phyloP scores from a whole-genome alignment of 371 early-diverging fungal species.

The Zychaea mexicana region DNA sequence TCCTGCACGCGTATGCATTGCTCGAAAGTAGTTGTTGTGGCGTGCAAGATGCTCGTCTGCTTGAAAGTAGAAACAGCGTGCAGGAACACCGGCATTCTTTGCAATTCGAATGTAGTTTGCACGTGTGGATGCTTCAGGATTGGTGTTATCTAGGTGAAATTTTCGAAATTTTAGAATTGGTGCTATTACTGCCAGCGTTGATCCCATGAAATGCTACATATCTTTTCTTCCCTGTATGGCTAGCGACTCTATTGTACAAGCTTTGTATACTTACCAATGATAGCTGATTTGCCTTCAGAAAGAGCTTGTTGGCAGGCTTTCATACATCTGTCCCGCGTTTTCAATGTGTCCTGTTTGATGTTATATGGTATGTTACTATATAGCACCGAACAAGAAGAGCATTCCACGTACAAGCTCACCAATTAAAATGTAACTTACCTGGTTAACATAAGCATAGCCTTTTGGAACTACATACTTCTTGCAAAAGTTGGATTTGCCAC shows the following conservation, averaged over 20 bases:
- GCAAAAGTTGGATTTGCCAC: constrained; percentile 86
- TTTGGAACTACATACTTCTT: constrained; percentile 57
- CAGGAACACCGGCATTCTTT: constrained; percentile 51
- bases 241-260: neutral
- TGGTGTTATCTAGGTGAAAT: constrained; percentile 82
- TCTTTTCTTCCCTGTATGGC: neutral
- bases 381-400: neutral
- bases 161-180: no score
- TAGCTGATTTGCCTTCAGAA: constrained; percentile 54
- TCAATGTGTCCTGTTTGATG: constrained; percentile 63
- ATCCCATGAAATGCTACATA: no score
- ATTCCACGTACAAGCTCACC: no score
- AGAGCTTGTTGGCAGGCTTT: constrained; percentile 56
- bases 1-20: constrained; percentile 16
- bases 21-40: constrained; percentile 82
- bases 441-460: constrained; percentile 81
- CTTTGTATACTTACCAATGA: constrained; percentile 49
- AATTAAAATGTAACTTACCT: no score
- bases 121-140: constrained; percentile 67
- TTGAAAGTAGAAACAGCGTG: constrained; percentile 71
- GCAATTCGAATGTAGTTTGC: constrained; percentile 69
- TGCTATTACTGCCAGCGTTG: no score
- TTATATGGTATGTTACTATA: neutral
- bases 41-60: constrained; percentile 62
- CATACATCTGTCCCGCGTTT: constrained; percentile 75